Evolutionary conservation across 768 basidiomycete genomes (phyloP).

Genomic region (Kwoniella dendrophila): DNA sequence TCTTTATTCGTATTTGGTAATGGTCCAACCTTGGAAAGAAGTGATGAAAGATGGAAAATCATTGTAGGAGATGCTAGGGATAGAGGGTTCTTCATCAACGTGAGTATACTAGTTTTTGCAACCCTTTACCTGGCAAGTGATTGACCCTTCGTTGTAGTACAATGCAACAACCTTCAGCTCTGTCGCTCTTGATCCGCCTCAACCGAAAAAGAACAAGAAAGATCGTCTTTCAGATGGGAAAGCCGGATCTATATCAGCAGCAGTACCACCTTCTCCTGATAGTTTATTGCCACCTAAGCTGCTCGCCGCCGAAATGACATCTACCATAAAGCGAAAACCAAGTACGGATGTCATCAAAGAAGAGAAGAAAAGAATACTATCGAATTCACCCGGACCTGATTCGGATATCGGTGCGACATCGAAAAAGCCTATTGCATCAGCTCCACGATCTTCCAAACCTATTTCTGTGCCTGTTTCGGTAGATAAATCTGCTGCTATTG

Average conservation of each 20-base stretch:
- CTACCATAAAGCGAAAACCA: conserved; percentile 15
- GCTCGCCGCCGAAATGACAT: conserved; percentile 9
- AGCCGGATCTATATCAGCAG: neutral
- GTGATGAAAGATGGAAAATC: conserved; percentile 73
- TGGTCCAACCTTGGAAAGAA: conserved; percentile 81
- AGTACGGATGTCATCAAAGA: conserved; percentile 5
- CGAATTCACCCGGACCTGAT: neutral
- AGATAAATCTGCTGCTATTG: neutral
- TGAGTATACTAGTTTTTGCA: conserved; percentile 54
- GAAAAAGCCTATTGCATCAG: neutral
- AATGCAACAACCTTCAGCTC: conserved; percentile 31
- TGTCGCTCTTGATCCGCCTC: conserved; percentile 8
- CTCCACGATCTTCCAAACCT: neutral
- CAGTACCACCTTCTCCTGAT: conserved; percentile 4
- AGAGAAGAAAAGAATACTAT: conserved; percentile 17
- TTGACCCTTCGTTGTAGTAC: conserved; percentile 20
- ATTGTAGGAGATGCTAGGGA: conserved; percentile 76
- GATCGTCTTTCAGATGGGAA: neutral
- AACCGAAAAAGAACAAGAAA: conserved; percentile 29
- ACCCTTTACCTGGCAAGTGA: neutral
- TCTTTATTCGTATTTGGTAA: conserved; percentile 93
- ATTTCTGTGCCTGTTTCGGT: conserved; percentile 6
- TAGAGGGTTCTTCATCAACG: conserved; percentile 68
- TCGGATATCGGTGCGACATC: neutral
- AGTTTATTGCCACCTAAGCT: conserved; percentile 19